Evolutionary conservation across 768 basidiomycete species (phyloP), one percentile per base, ranked within the genome.

Genomic region (Amanita thiersii): DNA sequence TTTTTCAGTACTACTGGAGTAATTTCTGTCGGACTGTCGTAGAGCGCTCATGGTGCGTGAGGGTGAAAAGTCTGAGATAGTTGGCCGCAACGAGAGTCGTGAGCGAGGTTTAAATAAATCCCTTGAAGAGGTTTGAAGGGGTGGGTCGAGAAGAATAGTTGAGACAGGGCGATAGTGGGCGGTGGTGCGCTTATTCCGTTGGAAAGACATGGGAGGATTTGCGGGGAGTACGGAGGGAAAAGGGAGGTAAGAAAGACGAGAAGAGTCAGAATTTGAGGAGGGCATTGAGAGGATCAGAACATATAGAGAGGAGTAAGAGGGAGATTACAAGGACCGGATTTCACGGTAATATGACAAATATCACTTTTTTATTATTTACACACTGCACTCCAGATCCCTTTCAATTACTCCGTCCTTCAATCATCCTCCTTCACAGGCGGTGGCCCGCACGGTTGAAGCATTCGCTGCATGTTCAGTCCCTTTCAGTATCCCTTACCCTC

Each of bases 371-470:
- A 6, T 11, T 39, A 1, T 3, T 10, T 39, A 21, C 7, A 28
- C 26, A 28, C 7, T 15, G 6, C 33, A 14, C 6, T 17, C 15
- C 33, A 7, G 37, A 7, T 6, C 25, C 20, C 41, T 15, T 40
- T 19, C 21, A 5, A 8, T 24, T 18, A 28, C 26, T 38, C 10
- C 20, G 25, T 17, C 17, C 23, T 43, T 56, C 56, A 81, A 55
- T 85, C 82, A 23, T 94, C 91, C 44, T 91, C 88, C 63, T 93
- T 93, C 30, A 73, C 75, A 4, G 90, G 90, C 15, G 90, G 90
- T 23, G 88, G 89, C 0, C 91, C 92, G 54, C 91, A 94, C 12
- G 92, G 92, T 57, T 93, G 90, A 12, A 96, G 73, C 90, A 93
- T 93, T 41, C 84, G 76, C 91, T 94, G 55, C 30, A 49, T 37